phyloP scores from a whole-genome alignment of 164 flowering plant species.

The Akebia trifoliata region DNA sequence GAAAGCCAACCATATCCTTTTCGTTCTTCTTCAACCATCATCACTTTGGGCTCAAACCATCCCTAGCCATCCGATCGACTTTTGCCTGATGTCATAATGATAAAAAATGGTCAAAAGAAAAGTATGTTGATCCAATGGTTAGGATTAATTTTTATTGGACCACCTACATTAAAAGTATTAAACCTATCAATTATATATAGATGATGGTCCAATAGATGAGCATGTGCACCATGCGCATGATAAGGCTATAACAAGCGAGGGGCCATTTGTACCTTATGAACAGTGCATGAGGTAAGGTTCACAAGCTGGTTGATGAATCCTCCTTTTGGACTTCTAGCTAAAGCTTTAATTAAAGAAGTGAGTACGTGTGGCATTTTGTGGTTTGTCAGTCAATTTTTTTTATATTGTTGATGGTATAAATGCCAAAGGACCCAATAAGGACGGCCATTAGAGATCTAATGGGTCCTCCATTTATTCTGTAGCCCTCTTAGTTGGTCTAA shows the following conservation, averaged over 20 bases:
- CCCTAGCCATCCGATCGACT: not conserved
- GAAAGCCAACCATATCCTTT: no score
- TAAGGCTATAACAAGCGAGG: not conserved
- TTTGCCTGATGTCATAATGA: not conserved
- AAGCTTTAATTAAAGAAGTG: no score
- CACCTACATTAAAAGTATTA: not conserved
- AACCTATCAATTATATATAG: not conserved
- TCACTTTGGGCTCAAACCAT: no score
- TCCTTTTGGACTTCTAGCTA: no score
- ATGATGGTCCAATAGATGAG: not conserved
- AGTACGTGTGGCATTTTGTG: no score
- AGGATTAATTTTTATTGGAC: slow-evolving; percentile 10
- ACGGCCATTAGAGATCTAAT: not conserved
- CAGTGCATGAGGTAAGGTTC: no score
- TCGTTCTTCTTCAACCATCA: no score
- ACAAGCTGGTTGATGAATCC: no score
- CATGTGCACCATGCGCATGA: slow-evolving; percentile 8
- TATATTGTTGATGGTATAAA: not conserved
- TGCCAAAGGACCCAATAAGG: not conserved
- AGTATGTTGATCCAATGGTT: not conserved
- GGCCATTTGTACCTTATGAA: no score
- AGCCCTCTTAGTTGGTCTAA: no score
- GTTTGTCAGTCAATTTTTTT: not conserved
- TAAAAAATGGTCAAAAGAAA: slow-evolving; percentile 1
- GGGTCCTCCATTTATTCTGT: not conserved